phyloP scores from a whole-genome alignment of 768 basidiomycete species.

The Rhizopogon vesiculosus region DNA sequence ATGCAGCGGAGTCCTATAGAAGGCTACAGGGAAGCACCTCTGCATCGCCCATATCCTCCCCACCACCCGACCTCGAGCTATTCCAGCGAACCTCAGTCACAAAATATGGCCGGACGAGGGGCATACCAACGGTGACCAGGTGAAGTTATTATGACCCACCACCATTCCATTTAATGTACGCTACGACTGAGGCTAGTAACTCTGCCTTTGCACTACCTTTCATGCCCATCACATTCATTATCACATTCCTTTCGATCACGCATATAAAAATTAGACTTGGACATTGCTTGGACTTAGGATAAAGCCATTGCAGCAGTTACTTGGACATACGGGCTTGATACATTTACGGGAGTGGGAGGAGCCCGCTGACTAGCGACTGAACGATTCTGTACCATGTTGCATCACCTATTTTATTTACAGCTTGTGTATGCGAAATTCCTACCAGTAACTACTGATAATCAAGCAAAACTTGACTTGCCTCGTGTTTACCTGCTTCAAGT shows the following conservation, averaged over 20 bases:
- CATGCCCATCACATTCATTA: conserved; percentile 8
- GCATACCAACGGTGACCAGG: conserved; percentile 14
- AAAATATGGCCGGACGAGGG: conserved; percentile 29
- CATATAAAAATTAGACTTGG: conserved; percentile 8
- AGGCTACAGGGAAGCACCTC: conserved; percentile 53
- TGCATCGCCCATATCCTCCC: conserved; percentile 50
- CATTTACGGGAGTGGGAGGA: background rate
- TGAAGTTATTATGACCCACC: background rate
- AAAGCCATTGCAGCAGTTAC: background rate
- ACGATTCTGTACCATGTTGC: conserved; percentile 1
- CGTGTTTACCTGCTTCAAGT: background rate
- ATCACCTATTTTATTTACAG: background rate
- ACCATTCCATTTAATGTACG: background rate
- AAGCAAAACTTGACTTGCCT: background rate
- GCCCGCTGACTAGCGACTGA: conserved; percentile 5
- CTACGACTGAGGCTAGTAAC: conserved; percentile 12
- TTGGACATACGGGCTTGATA: conserved; percentile 3
- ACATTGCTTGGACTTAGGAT: background rate
- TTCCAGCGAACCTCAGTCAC: conserved; percentile 14
- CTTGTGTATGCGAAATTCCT: background rate
- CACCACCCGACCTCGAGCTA: conserved; percentile 12
- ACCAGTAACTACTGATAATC: background rate
- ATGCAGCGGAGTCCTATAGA: conserved; percentile 23
- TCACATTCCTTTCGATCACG: conserved; percentile 2
- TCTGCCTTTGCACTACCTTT: background rate